phyloP scores from a whole-genome alignment of 306 rosid genomes.

The Myrica gale region DNA sequence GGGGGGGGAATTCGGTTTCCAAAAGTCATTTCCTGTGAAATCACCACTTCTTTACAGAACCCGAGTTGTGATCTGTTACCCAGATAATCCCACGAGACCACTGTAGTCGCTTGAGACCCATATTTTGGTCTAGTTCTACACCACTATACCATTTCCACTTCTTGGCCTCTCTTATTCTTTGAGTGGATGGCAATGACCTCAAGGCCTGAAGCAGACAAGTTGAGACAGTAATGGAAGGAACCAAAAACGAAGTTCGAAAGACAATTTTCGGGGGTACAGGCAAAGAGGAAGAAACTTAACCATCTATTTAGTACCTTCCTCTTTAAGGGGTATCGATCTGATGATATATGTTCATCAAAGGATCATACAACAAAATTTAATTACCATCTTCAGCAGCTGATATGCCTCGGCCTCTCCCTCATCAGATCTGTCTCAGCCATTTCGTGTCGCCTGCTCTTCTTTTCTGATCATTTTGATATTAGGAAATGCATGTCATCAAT shows the following conservation, averaged over 20 bases:
- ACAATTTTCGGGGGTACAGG: neutral
- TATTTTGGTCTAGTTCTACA: neutral
- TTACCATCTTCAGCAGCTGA: conserved; percentile 3
- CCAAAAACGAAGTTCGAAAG: neutral
- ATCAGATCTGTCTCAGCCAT: neutral
- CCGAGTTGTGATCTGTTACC: neutral
- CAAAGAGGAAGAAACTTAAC: conserved; percentile 4
- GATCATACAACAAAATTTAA: conserved; percentile 4
- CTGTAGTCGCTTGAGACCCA: neutral
- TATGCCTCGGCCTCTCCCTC: neutral
- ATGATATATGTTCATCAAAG: neutral
- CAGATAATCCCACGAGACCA: neutral
- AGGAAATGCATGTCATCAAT: conserved; percentile 2
- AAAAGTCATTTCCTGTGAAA: neutral
- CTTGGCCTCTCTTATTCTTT: neutral
- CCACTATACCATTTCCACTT: neutral
- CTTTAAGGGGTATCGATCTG: neutral
- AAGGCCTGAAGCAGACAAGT: neutral
- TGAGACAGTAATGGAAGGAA: neutral
- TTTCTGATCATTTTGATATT: neutral
- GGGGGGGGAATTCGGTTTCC: neutral
- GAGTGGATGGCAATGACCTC: neutral
- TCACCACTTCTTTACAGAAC: neutral
- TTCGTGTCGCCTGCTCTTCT: neutral
- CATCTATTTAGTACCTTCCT: neutral